Percentiles rank a stretch among this genome's conserved stretches.
phyloP scores from a whole-genome alignment of 192 early-diverging fungal genomes.

The Coemansia sp. region DNA sequence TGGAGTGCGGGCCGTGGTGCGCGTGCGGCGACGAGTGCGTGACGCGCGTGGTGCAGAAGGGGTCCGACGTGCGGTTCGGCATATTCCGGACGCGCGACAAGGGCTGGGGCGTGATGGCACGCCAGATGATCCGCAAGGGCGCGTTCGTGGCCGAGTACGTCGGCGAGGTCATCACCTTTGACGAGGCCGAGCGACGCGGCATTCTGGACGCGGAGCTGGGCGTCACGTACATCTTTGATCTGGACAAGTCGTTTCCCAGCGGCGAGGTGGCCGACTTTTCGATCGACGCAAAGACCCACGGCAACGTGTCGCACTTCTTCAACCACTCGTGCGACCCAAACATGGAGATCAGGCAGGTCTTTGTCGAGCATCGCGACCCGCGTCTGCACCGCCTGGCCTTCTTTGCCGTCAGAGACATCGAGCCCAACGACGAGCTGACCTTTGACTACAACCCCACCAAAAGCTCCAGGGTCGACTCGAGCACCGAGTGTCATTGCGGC shows the following conservation, averaged over 20 bases:
- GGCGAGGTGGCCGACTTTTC: slow-evolving; percentile 92
- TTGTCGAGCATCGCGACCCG: slow-evolving; percentile 79
- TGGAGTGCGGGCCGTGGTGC: slow-evolving; percentile 47
- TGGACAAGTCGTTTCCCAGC: slow-evolving; percentile 69
- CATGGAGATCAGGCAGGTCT: slow-evolving; percentile 53
- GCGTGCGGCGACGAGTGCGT: slow-evolving; percentile 31
- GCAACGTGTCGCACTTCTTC: slow-evolving; percentile 94
- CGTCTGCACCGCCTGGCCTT: slow-evolving; percentile 84
- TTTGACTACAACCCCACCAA: slow-evolving; percentile 95
- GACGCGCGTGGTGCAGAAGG: slow-evolving; percentile 48
- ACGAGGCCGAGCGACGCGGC: slow-evolving; percentile 71
- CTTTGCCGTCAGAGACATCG: slow-evolving; percentile 76
- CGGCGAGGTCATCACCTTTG: slow-evolving; percentile 85
- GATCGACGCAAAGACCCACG: slow-evolving; percentile 88
- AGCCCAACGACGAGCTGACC: slow-evolving; percentile 79
- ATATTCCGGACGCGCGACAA: slow-evolving; percentile 40
- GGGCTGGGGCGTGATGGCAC: slow-evolving; percentile 52
- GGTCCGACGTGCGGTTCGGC: slow-evolving; percentile 31
- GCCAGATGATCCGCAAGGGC: slow-evolving; percentile 35
- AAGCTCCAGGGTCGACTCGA: slow-evolving; percentile 6
- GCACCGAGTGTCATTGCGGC: slow-evolving; percentile 30
- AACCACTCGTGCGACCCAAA: slow-evolving; percentile 98
- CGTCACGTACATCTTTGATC: slow-evolving; percentile 65
- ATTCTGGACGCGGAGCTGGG: slow-evolving; percentile 20
- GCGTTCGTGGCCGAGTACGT: slow-evolving; percentile 95